Base-by-base conservation (phyloP, 306 rosid species). In the Inga laurina region DNA sequence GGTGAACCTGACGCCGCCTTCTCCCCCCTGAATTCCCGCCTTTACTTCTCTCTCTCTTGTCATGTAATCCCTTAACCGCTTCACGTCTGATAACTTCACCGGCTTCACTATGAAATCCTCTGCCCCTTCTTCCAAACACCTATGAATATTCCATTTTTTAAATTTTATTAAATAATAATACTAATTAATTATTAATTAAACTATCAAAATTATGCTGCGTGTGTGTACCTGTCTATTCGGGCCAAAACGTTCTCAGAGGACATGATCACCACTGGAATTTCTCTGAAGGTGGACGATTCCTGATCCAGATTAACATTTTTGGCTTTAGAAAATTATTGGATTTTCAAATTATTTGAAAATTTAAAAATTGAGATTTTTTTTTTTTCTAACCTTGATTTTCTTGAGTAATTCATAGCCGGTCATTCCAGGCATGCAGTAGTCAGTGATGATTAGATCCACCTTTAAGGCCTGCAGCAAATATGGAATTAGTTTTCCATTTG, bases 351-450 rank as follows among this genome's bases (percentile, higher is more conserved):
- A 46, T 10, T 15, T 21, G 46, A 79, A 34, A 15, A 48, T 48
- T 13, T 11, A 68, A n/a, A 30, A 21, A 56, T 30, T 21, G 52
- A 3, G 3, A 69, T n/a, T n/a, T n/a, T 56, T 46, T 76, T 14
- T 48, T 48, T 13, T 14, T 67, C 74, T 41, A 15, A 94, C 98
- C 94, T 96, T 96, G 46, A 96, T 94, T 86, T 92, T 94, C 87
- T 96, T 92, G 27, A 96, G 95, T 86, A 96, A 85, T 44, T 96
- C 99, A 79, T 92, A 96, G 21, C 99, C 99, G 21, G 98, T 92
- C 98, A 96, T 96, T 81, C 92, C 99, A 24, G 99, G 99, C 99
- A 96, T 96, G 72, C 99, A 96, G 69, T 96, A 96, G 35, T 96
- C 99, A 3, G 99, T 96, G 79, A 96, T 96, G 30, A 96, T 94